Percentiles rank a stretch among this genome's conserved stretches.
Conservation (phyloP, 495 filamentous ascomycete species). For the Penicillium coprophilum region DNA sequence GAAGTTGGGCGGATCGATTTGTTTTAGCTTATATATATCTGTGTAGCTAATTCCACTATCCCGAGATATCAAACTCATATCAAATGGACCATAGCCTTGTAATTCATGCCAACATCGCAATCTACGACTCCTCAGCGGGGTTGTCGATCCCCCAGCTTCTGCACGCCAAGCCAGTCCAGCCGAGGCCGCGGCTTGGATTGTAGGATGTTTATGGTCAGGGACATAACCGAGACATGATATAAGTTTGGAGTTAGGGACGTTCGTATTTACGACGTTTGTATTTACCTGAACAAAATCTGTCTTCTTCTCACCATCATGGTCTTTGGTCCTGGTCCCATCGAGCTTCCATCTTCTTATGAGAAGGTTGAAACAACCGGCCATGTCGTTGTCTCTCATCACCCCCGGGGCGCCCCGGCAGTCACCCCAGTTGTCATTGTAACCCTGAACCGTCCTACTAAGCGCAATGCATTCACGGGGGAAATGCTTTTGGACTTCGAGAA, state of each 20-base stretch:
- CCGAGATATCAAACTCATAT: neutral
- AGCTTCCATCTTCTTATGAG: constrained; percentile 41
- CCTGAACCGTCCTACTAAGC: constrained; percentile 56
- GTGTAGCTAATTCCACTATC: neutral
- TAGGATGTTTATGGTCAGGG: neutral
- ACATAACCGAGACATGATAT: neutral
- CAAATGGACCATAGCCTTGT: neutral
- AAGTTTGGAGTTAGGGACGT: neutral
- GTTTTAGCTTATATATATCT: neutral
- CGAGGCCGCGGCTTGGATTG: neutral
- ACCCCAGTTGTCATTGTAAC: constrained; percentile 58
- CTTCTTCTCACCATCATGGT: constrained; percentile 57
- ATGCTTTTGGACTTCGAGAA: constrained; percentile 57
- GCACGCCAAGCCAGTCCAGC: neutral
- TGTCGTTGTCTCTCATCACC: constrained; percentile 56
- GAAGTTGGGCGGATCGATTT: neutral
- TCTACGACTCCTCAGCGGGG: constrained; percentile 1
- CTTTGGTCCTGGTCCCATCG: constrained; percentile 23
- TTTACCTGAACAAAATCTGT: neutral
- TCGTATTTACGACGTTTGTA: neutral
- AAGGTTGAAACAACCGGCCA: constrained; percentile 46
- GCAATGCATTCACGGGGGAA: constrained; percentile 61
- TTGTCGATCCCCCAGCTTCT: constrained; percentile 6
- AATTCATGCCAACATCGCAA: neutral
- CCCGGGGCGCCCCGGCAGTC: constrained; percentile 42